These are phyloP conservation scores for Gloeophyllum trabeum DNA, from an alignment of 768 basidiomycete species.

Conservation along the genomic window DNA sequence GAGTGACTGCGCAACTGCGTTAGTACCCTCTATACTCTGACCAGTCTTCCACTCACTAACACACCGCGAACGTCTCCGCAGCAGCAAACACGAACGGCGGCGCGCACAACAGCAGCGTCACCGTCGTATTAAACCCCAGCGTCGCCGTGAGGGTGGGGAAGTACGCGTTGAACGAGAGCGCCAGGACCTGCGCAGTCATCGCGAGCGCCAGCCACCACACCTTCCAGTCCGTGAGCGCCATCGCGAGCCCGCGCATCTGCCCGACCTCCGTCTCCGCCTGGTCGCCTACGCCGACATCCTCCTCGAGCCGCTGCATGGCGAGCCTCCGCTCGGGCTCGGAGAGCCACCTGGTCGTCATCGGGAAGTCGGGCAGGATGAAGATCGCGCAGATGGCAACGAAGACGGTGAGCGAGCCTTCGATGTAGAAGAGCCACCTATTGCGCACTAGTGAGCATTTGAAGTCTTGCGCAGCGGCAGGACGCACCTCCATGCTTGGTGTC, in stretches of 20 bases:
- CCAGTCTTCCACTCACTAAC: background rate
- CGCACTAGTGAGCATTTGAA: too few species aligned
- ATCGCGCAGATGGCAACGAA: slow-evolving; percentile 39
- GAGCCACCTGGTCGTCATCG: slow-evolving; percentile 51
- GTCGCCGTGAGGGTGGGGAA: slow-evolving; percentile 72
- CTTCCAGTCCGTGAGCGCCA: slow-evolving; percentile 68
- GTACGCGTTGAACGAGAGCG: slow-evolving; percentile 68
- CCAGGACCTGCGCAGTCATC: slow-evolving; percentile 46
- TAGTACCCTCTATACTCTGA: background rate
- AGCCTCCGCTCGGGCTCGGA: slow-evolving; percentile 43
- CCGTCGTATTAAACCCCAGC: slow-evolving; percentile 52
- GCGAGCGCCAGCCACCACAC: slow-evolving; percentile 74
- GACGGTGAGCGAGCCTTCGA: slow-evolving; percentile 53
- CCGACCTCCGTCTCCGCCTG: slow-evolving; percentile 29
- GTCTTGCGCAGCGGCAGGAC: background rate
- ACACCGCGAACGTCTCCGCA: slow-evolving; percentile 33
- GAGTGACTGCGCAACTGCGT: slow-evolving; percentile 38
- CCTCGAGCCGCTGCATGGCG: slow-evolving; percentile 48
- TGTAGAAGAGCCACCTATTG: slow-evolving; percentile 60
- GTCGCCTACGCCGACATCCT: slow-evolving; percentile 48
- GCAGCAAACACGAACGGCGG: slow-evolving; percentile 67
- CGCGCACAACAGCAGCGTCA: slow-evolving; percentile 64
- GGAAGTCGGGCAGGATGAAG: slow-evolving; percentile 69
- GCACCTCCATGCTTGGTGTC: slow-evolving; percentile 66
- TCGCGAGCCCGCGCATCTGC: slow-evolving; percentile 32